Evolutionary conservation across 176 grass and related monocot species (phyloP).

Genomic region (Rhynchospora breviuscula): DNA sequence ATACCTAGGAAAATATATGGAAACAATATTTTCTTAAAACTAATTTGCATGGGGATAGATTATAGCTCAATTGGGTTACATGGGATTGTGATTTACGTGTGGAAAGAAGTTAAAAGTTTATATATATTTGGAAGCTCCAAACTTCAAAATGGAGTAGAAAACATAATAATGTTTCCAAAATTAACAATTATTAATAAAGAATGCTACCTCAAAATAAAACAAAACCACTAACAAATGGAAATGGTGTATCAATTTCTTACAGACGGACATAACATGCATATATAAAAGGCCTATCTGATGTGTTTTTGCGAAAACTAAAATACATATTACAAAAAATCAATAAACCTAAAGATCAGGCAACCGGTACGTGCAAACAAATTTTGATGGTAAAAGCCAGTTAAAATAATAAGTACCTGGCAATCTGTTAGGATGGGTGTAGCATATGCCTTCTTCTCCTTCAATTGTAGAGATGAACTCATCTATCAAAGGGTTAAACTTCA

Average conservation of each 20-base stretch:
- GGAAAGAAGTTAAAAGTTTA: neutral
- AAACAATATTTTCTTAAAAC: neutral
- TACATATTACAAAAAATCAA: constrained; percentile 15
- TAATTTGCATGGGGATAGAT: neutral
- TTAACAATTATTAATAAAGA: neutral
- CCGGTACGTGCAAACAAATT: neutral
- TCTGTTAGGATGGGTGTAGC: constrained; percentile 92
- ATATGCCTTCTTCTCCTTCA: constrained; percentile 92
- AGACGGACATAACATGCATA: neutral
- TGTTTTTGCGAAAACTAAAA: neutral
- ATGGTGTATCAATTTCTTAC: neutral
- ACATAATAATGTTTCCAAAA: no score
- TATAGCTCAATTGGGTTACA: neutral
- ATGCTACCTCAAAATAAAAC: neutral
- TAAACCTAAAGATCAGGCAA: neutral
- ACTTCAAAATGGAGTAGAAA: neutral
- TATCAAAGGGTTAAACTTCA: constrained; percentile 60
- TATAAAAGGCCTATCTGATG: neutral
- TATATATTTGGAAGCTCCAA: neutral
- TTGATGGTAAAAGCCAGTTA: neutral
- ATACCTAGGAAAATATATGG: constrained; percentile 38
- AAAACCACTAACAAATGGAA: neutral
- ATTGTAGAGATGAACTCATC: constrained; percentile 96
- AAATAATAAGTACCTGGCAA: constrained; percentile 55
- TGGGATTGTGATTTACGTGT: neutral